A percentile compares a stretch with the other conserved stretches of the same genome.
Conservation (phyloP, 78 protist species). For the Dictyostelium purpureum region DNA sequence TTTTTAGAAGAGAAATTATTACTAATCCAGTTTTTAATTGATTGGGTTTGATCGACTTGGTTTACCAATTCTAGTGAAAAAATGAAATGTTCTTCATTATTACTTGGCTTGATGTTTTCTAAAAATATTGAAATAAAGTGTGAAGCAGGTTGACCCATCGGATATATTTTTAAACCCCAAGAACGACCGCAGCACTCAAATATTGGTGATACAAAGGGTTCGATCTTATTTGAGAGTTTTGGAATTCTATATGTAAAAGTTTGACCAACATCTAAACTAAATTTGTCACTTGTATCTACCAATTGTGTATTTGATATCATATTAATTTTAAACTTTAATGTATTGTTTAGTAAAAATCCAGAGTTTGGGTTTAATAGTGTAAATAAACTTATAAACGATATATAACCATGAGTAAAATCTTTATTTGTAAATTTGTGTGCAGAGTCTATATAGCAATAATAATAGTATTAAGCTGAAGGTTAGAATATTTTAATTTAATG, state of each 20-base stretch:
- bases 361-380: neutral
- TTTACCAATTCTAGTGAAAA: neutral
- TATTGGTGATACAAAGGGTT: neutral
- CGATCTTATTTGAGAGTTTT: neutral
- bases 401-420: constrained; percentile 6
- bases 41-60: neutral
- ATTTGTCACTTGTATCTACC: neutral
- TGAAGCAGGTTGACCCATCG: neutral
- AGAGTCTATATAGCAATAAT: neutral
- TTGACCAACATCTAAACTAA: neutral
- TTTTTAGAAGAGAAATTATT: neutral
- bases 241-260: neutral
- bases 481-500: neutral
- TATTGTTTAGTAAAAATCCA: neutral
- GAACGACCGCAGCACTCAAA: neutral
- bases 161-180: neutral
- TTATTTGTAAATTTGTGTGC: neutral
- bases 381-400: neutral
- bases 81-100: neutral
- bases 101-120: neutral
- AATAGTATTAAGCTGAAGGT: neutral
- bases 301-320: neutral
- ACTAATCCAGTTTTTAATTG: neutral
- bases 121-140: neutral
- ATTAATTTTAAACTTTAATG: neutral